Evolutionary conservation across 192 early-diverging fungal genomes (phyloP).

Genomic region (Umbelopsis sp.): DNA sequence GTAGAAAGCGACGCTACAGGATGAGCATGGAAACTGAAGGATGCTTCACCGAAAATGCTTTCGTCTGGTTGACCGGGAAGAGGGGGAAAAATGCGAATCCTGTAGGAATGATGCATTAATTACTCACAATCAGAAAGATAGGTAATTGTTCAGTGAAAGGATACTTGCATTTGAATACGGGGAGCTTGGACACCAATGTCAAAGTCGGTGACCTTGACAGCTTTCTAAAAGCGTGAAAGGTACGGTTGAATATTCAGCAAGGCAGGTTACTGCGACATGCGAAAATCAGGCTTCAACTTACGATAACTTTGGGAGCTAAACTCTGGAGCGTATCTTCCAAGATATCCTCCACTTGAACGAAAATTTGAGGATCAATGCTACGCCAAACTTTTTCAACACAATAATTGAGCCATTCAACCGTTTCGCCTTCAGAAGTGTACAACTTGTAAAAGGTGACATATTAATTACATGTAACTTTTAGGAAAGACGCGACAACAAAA

Average conservation of each 20-base stretch:
- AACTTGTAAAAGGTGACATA: not conserved
- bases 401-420: slow-evolving; percentile 38
- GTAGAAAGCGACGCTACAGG: slow-evolving; percentile 24
- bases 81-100: slow-evolving; percentile 33
- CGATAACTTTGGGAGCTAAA: slow-evolving; percentile 20
- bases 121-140: not conserved
- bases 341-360: slow-evolving; percentile 30
- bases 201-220: slow-evolving; percentile 34
- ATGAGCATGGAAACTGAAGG: slow-evolving; percentile 29
- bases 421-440: slow-evolving; percentile 29
- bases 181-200: slow-evolving; percentile 40
- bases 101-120: not conserved
- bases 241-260: not conserved
- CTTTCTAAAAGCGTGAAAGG: slow-evolving; percentile 16
- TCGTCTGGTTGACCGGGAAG: slow-evolving; percentile 29
- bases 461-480: not conserved
- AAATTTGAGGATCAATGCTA: slow-evolving; percentile 33
- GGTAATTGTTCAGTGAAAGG: not conserved
- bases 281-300: not conserved
- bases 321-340: slow-evolving; percentile 30
- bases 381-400: slow-evolving; percentile 35
- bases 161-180: slow-evolving; percentile 27
- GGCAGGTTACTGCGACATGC: not conserved
- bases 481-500: not conserved
- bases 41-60: slow-evolving; percentile 37